Conservation (phyloP, 768 basidiomycete species). For the Peribolospora baueri region DNA sequence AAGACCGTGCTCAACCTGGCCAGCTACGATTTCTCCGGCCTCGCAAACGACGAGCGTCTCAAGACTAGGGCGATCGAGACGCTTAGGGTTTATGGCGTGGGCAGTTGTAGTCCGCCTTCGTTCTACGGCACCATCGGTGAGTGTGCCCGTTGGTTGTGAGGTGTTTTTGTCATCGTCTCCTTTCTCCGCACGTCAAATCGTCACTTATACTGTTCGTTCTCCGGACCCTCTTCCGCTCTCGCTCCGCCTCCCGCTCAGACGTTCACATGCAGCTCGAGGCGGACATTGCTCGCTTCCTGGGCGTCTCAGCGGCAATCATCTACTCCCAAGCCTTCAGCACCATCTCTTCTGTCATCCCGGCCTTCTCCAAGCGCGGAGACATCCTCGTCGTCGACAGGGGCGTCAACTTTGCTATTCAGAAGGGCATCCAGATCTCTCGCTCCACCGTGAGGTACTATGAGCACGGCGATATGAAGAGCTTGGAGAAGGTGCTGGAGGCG, state of each 20-base stretch:
- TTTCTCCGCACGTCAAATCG: neutral
- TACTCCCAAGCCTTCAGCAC: constrained; percentile 87
- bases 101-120: constrained; percentile 83
- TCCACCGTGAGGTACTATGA: constrained; percentile 86
- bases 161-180: neutral
- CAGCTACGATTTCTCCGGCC: constrained; percentile 72
- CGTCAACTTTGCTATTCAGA: constrained; percentile 87
- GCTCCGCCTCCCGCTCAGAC: constrained; percentile 28
- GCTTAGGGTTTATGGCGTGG: constrained; percentile 67
- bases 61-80: constrained; percentile 66
- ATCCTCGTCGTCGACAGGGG: constrained; percentile 94
- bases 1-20: constrained; percentile 66
- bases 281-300: constrained; percentile 72
- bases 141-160: constrained; percentile 15
- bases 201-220: neutral
- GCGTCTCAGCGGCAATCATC: constrained; percentile 65
- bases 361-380: constrained; percentile 92
- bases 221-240: neutral
- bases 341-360: constrained; percentile 77
- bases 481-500: constrained; percentile 62
- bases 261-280: constrained; percentile 75
- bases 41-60: constrained; percentile 65
- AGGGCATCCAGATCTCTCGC: constrained; percentile 79
- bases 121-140: constrained; percentile 89
- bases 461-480: constrained; percentile 73